Base-by-base conservation (phyloP, 2,329 filamentous ascomycete species). In the Xylariaceae sp. region DNA sequence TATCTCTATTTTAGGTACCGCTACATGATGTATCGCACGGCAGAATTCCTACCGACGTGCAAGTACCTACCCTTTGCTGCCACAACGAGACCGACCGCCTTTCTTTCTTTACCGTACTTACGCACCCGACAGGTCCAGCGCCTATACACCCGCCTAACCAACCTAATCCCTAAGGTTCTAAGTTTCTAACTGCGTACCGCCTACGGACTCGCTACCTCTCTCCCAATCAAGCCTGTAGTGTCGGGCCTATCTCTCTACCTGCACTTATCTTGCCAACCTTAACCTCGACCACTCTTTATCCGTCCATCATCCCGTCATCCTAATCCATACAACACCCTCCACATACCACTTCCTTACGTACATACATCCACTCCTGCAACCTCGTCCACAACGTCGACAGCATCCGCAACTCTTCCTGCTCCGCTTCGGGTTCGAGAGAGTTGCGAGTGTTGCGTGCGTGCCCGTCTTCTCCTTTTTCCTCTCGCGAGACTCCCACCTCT, bases 401-500 rank as follows among this genome's bases (percentile, higher is more conserved):
- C 44, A 48, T 30, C 39, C 44, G n/a, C 49, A 43, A 12, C 41
- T 49, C 30, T 12, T 49, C 16, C 26, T 40, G 34, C 18, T 47
- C 37, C 45, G 46, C 19, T 53, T 53, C 41, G 36, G 46, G 32
- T 34, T 54, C 21, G 34, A 46, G 47, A 57, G 50, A 36, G 36
- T 42, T 34, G 32, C 32, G 32, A 9, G 6, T 34, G 32, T 34
- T 21, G 16, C 29, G 19, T 37, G 43, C 37, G 26, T 43, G 45
- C 18, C 39, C 21, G 41, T 26, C 30, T 45, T 43, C 13, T 51
- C 34, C 3, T 42, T 18, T 43, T 15, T 18, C 7, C 48, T 32
- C 30, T 39, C 16, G 19, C 18, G 16, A 30, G n/a, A 26, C 43
- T 29, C 18, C 16, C 16, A 12, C 30, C 29, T 34, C 13, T 34